Percentiles rank a stretch among this genome's conserved stretches.
These are phyloP conservation scores for Quercus gilva DNA, from an alignment of 306 rosid species.

Conservation along the genomic window DNA sequence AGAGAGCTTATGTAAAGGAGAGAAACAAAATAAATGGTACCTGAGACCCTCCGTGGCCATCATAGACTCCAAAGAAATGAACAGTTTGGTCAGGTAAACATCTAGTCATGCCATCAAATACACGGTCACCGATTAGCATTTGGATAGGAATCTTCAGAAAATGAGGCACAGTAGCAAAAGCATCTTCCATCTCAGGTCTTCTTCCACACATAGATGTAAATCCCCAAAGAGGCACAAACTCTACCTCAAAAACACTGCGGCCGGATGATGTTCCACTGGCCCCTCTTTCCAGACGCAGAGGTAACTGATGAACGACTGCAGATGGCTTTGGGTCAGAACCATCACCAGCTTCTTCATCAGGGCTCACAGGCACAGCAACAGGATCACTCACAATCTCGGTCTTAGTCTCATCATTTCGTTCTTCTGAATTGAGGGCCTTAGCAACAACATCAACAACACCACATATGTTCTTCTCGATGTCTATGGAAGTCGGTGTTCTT, in stretches of 20 bases:
- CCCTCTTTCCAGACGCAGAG: slow-evolving; percentile 54
- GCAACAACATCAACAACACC: slow-evolving; percentile 40
- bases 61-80: slow-evolving; percentile 88
- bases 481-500: slow-evolving; percentile 45
- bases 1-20: not conserved
- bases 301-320: slow-evolving; percentile 39
- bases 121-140: slow-evolving; percentile 64
- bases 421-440: slow-evolving; percentile 28
- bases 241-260: slow-evolving; percentile 85
- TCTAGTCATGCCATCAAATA: slow-evolving; percentile 55
- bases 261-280: slow-evolving; percentile 40
- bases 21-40: slow-evolving; percentile 25
- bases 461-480: slow-evolving; percentile 34
- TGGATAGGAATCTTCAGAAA: slow-evolving; percentile 66
- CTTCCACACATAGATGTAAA: slow-evolving; percentile 65
- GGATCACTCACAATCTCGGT: slow-evolving; percentile 39
- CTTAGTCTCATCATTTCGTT: slow-evolving; percentile 32
- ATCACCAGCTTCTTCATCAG: slow-evolving; percentile 47
- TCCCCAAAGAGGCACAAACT: slow-evolving; percentile 83
- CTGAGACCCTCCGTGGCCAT: slow-evolving; percentile 95
- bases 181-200: slow-evolving; percentile 97
- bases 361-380: slow-evolving; percentile 43
- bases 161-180: slow-evolving; percentile 55
- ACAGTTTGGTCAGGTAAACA: slow-evolving; percentile 51
- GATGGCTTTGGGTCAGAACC: slow-evolving; percentile 33